Evolutionary conservation across 495 filamentous ascomycete species (phyloP), one percentile per base, ranked within the genome.

Genomic region (Neurospora pannonica): DNA sequence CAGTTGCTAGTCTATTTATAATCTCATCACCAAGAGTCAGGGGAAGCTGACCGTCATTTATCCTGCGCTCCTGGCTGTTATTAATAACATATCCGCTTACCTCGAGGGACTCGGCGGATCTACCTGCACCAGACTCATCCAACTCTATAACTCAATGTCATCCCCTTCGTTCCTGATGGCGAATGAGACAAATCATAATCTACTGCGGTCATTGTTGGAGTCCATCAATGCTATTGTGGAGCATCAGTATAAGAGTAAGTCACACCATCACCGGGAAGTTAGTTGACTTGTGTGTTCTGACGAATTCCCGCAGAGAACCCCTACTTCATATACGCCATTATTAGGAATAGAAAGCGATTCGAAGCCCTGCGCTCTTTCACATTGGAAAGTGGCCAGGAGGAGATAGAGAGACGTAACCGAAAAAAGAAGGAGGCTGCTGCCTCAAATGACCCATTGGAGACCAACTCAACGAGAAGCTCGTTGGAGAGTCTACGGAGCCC

Each of bases 81-180:
- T 98, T 77, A 96, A 95, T 82, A 99, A 99, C 78, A 89, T 97
- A 46, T 91, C 94, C 9, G 89, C 96, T 11, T 92, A 97, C 79
- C 83, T 97, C 9, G 89, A 97, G 75, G 88, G 91, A 21, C 82
- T 98, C 40, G 92, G 91, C 38, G 85, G 89, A n/a, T 85, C 89
- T 8, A 89, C 94, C 13, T 92, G 93, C 78, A 89, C 90, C 31
- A 98, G 94, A 82, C 83, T 98, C 67, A 85, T 98, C 67, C 94
- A 98, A 75, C 86, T 98, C 9, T 98, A 95, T 82, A 90, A 91
- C 21, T 96, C 92, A 2, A 97, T 98, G 94, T 97, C 96, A 8
- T 92, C 96, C 1, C 97, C 97, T 2, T 92, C 90, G 36, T 99
- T 98, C 81, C 84, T 99, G n/a, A 84, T 99, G 28, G 93, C 94